These are phyloP conservation scores for Trichophyton schoenleinii DNA, from an alignment of 2,329 filamentous ascomycete species.

Conservation along the genomic window DNA sequence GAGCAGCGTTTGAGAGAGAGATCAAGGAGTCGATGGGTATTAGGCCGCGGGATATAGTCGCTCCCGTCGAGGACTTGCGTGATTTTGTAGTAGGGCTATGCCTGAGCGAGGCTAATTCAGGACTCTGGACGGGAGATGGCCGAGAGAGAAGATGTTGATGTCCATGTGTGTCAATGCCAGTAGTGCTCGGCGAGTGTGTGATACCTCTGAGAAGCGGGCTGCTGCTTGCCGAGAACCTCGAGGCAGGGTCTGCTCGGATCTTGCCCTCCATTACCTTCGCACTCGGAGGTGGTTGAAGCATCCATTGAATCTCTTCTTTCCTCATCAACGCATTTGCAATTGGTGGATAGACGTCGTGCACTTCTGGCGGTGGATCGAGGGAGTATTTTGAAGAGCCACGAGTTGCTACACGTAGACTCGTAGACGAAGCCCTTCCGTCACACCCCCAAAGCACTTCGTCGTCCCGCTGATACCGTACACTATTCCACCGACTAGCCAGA, in stretches of 20 bases:
- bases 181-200: background rate
- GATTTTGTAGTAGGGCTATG: background rate
- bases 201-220: background rate
- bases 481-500: constrained; percentile 53
- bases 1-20: background rate
- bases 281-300: constrained; percentile 82
- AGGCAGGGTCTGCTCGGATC: constrained; percentile 30
- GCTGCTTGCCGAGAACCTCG: background rate
- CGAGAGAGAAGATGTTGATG: background rate
- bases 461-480: constrained; percentile 67
- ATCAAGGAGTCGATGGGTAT: background rate
- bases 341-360: constrained; percentile 77
- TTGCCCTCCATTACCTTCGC: constrained; percentile 87
- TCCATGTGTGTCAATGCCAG: background rate
- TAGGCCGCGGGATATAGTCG: background rate
- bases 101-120: background rate
- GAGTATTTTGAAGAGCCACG: constrained; percentile 45
- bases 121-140: background rate
- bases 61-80: background rate
- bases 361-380: constrained; percentile 52
- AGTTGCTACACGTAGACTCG: constrained; percentile 32
- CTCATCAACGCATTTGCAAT: constrained; percentile 63
- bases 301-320: constrained; percentile 67
- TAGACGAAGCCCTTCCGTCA: constrained; percentile 42
- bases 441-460: constrained; percentile 78